These are phyloP conservation scores for Lichtheimia corymbifera DNA, from an alignment of 371 early-diverging fungal species.

Conservation along the genomic window DNA sequence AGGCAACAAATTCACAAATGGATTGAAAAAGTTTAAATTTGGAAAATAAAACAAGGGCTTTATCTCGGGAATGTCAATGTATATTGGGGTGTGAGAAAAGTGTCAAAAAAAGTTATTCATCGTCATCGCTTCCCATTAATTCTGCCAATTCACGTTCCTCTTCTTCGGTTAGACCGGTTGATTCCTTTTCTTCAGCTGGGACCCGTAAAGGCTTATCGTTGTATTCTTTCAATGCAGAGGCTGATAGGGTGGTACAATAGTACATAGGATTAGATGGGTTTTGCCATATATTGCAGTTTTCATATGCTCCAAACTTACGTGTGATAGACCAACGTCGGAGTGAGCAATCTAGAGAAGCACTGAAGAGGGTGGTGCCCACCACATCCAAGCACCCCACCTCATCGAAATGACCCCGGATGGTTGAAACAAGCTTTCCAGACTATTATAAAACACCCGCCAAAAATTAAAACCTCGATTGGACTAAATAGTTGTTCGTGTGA, in stretches of 20 bases:
- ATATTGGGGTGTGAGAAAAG: not conserved
- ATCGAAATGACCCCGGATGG: conserved; percentile 80
- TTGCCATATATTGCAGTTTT: conserved; percentile 1
- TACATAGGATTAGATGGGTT: conserved; percentile 3
- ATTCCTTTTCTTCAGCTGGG: conserved; percentile 13
- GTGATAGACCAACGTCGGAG: conserved; percentile 74
- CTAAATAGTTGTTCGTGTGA: conserved; percentile 3
- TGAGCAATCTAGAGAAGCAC: conserved; percentile 79
- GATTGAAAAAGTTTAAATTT: conserved; percentile 26
- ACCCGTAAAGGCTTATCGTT: conserved; percentile 17
- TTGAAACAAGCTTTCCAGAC: conserved; percentile 69
- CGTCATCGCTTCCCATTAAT: conserved; percentile 49
- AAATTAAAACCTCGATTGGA: not conserved
- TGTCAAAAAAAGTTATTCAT: not conserved
- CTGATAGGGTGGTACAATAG: not conserved
- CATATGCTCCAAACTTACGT: conserved; percentile 27
- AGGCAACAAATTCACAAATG: conserved; percentile 27
- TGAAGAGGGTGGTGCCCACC: conserved; percentile 59
- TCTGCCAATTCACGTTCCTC: conserved; percentile 84
- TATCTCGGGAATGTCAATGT: not conserved
- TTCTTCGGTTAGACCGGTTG: conserved; percentile 66
- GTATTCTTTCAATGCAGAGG: conserved; percentile 30
- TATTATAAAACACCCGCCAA: conserved; percentile 24
- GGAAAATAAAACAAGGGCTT: conserved; percentile 15
- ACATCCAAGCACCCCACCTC: conserved; percentile 69